A percentile compares a stretch with the other conserved stretches of the same genome.
Evolutionary conservation across 257 asterid genomes (phyloP).

Genomic region (Solanum tarijense): DNA sequence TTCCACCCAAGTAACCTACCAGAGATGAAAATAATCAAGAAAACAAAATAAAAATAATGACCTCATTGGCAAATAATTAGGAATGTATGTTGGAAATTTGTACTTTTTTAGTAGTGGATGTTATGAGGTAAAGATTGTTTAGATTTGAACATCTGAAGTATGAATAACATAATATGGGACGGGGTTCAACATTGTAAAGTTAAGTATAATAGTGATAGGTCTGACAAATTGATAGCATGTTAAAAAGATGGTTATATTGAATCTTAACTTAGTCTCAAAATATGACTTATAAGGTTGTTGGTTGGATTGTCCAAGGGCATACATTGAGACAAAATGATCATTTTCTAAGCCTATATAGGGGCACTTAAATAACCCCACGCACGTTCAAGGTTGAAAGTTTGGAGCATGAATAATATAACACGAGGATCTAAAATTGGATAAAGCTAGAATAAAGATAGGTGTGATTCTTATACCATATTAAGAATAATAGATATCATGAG

Average conservation of each 20-base stretch:
- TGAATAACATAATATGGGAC: background rate
- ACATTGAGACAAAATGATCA: background rate
- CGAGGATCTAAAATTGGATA: background rate
- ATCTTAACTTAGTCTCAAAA: background rate
- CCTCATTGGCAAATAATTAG: background rate
- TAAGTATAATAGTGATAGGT: background rate
- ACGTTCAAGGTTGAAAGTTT: background rate
- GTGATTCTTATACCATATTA: background rate
- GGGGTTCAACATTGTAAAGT: background rate
- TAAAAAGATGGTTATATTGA: background rate
- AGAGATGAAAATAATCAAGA: background rate
- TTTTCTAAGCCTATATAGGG: background rate
- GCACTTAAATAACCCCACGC: background rate
- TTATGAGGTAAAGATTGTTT: background rate
- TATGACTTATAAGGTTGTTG: background rate
- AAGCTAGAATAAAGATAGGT: background rate
- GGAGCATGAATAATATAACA: background rate
- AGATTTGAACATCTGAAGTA: background rate
- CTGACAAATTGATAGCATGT: background rate
- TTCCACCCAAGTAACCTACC: conserved; percentile 74
- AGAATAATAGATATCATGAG: background rate
- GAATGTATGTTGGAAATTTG: background rate
- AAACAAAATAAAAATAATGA: background rate
- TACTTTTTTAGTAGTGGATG: background rate
- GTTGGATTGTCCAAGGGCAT: background rate